Evolutionary conservation across 768 basidiomycete species (phyloP), one percentile per base, ranked within the genome.

Genomic region (Mycena amicta): DNA sequence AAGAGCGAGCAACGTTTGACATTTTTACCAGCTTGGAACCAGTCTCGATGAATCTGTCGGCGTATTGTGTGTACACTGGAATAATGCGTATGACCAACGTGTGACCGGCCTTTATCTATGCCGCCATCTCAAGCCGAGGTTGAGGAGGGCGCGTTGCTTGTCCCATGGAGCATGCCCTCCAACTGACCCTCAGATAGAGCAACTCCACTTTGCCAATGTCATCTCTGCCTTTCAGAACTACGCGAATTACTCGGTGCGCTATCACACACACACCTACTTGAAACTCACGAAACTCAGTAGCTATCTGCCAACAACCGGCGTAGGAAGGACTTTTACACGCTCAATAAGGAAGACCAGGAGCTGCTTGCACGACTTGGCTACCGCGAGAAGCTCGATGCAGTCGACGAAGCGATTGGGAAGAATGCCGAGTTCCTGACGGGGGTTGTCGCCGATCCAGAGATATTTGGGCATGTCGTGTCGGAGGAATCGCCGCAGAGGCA

Each of bases 341-440:
- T 98, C 2, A 82, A 92, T 0, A 76, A 74, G 37, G 78, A 77
- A 25, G 92, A 96, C 68, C 88, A 87, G 66, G 83, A 80, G 1
- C 70, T 95, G 0, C 78, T 96, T 1, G 80, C 83, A 15, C 63
- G 68, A 13, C 70, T 95, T 4, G 91, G 92, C 5, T 95, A 92
- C 71, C 85, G 87, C 63, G 76, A 84, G 57, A 94, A 93, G 69
- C 80, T 98, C 0, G 82, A 87, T 29, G 84, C 81, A 26, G 88
- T 92, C 13, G 95, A 98, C 72, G 76, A 83, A 6, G 90, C 91
- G 8, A 95, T 97, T 63, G 71, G 84, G 50, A 84, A 77, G 51
- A 97, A 96, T 66, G 88, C 91, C 1, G 77, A 87, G 43, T 95
- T 98, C 70, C 70, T 96, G 56, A 76, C 80, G 3, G 75, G 82